phyloP scores from a whole-genome alignment of 192 early-diverging fungal species.

The Paraglomus brasilianum region DNA sequence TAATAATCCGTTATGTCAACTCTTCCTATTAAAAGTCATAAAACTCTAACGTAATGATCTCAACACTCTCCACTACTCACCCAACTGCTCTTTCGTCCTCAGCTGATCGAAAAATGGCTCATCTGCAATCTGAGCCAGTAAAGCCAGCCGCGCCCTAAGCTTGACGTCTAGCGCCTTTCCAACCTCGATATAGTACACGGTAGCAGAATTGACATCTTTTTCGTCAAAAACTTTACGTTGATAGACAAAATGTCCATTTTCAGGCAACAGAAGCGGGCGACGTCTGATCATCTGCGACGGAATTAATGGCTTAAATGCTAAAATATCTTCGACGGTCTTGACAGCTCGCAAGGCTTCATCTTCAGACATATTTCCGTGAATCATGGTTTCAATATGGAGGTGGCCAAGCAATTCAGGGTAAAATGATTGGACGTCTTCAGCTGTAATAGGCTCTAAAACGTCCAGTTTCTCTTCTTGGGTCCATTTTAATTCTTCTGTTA shows the following conservation, averaged over 20 bases:
- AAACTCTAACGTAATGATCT: slow-evolving; percentile 29
- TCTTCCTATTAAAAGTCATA: slow-evolving; percentile 8
- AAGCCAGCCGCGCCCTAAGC: slow-evolving; percentile 63
- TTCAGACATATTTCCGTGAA: slow-evolving; percentile 82
- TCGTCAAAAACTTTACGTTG: slow-evolving; percentile 65
- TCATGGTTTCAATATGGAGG: slow-evolving; percentile 75
- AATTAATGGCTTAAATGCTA: slow-evolving; percentile 62
- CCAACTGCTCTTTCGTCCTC: slow-evolving; percentile 87
- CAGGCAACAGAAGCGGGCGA: slow-evolving; percentile 55
- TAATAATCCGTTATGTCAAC: not conserved
- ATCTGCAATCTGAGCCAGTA: slow-evolving; percentile 78
- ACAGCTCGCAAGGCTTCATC: slow-evolving; percentile 65
- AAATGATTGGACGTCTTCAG: slow-evolving; percentile 73
- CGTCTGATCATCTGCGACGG: slow-evolving; percentile 52
- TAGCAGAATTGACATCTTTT: slow-evolving; percentile 84
- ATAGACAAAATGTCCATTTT: slow-evolving; percentile 49
- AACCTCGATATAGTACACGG: slow-evolving; percentile 82
- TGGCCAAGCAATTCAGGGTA: slow-evolving; percentile 70
- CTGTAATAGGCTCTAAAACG: slow-evolving; percentile 67
- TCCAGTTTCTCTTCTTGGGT: slow-evolving; percentile 74
- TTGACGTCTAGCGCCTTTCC: slow-evolving; percentile 66
- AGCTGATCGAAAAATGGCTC: slow-evolving; percentile 94
- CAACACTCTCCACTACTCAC: slow-evolving; percentile 38
- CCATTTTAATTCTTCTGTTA: slow-evolving; percentile 81
- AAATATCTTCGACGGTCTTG: slow-evolving; percentile 54